phyloP scores from a whole-genome alignment of 768 basidiomycete genomes.

The Lactarius sanguifluus region DNA sequence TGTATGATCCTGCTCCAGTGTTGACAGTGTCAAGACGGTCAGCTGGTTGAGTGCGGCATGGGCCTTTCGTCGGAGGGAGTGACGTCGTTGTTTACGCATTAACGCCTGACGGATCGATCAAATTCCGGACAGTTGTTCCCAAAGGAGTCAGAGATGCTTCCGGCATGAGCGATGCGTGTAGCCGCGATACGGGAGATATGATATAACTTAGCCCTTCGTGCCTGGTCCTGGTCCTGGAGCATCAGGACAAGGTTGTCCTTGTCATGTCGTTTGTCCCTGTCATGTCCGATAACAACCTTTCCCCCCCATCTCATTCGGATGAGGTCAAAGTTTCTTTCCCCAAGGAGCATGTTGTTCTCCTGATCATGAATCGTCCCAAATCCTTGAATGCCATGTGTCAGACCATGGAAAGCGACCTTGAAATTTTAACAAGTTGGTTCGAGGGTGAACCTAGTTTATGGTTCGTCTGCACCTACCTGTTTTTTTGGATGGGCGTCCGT shows the following conservation, averaged over 20 bases:
- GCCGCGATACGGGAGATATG: conserved; percentile 6
- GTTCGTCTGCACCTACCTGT: conserved; percentile 40
- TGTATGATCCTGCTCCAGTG: neutral
- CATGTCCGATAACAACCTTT: neutral
- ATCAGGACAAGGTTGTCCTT: conserved; percentile 1
- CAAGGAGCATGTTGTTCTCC: conserved; percentile 49
- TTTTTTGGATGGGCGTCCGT: neutral
- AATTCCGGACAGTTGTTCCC: conserved; percentile 9
- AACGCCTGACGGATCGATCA: conserved; percentile 19
- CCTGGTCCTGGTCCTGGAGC: conserved; percentile 5
- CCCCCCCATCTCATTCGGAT: conserved; percentile 37
- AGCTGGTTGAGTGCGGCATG: neutral
- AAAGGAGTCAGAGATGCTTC: neutral
- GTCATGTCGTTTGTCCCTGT: conserved; percentile 1
- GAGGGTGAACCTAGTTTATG: conserved; percentile 70
- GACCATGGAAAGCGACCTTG: conserved; percentile 53
- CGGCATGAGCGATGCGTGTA: neutral
- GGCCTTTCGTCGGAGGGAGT: neutral
- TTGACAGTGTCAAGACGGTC: neutral
- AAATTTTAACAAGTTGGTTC: conserved; percentile 64
- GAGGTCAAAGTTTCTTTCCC: conserved; percentile 46
- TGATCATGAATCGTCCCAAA: conserved; percentile 67
- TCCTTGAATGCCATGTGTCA: conserved; percentile 74
- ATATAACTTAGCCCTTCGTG: conserved; percentile 5
- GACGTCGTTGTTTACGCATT: conserved; percentile 20